A percentile compares a stretch with the other conserved stretches of the same genome.
phyloP scores from a whole-genome alignment of 2,329 filamentous ascomycete genomes.

The Chrysoporthe austroafricana region DNA sequence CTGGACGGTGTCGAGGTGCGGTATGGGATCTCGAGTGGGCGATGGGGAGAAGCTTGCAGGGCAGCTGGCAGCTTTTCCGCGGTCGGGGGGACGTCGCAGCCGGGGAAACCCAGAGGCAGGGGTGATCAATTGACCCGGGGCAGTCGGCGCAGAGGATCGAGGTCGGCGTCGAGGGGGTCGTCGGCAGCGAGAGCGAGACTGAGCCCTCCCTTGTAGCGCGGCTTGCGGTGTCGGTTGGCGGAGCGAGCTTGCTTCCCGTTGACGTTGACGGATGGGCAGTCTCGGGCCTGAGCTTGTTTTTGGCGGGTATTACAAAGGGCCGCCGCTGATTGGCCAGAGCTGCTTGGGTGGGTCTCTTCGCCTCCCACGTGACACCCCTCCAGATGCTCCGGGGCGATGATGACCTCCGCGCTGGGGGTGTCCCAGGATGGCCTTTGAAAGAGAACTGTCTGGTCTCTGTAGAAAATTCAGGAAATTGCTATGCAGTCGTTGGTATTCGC shows the following conservation, averaged over 20 bases:
- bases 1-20: not conserved
- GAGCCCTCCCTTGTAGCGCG: not conserved
- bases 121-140: not conserved
- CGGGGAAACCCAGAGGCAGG: not conserved
- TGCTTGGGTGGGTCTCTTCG: not conserved
- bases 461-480: not conserved
- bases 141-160: not conserved
- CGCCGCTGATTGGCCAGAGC: slow-evolving; percentile 29
- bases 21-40: not conserved
- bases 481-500: not conserved
- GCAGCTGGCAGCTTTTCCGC: not conserved
- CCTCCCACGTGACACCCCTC: slow-evolving; percentile 11
- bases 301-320: slow-evolving; percentile 32
- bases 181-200: not conserved
- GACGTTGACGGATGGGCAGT: slow-evolving; percentile 19
- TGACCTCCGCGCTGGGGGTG: not conserved
- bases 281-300: slow-evolving; percentile 23
- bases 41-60: not conserved
- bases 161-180: too few species aligned
- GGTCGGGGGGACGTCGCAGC: not conserved
- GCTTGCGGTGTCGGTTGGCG: not conserved
- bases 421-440: not conserved
- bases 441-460: too few species aligned
- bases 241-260: slow-evolving; percentile 15
- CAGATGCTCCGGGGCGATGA: too few species aligned